Evolutionary conservation across 441 rosid species (phyloP), one percentile per base, ranked within the genome.

Genomic region (Isatis lusitanica): DNA sequence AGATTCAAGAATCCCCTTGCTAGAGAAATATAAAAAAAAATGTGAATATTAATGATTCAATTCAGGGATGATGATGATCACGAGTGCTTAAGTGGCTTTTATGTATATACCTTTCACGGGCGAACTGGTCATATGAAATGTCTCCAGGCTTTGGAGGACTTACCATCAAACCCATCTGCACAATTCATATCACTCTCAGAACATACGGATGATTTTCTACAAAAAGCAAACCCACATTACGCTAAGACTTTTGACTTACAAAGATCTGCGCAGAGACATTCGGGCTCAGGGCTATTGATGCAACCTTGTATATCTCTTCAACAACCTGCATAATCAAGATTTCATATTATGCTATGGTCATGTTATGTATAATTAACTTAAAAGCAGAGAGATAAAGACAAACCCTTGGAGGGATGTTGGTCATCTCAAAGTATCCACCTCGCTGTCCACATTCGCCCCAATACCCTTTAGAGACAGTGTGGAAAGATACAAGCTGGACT

Each of bases 371-470:
- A 60, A 26, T 30, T 52, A 71, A 59, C 24, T 43, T 1, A 65
- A 75, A 75, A 55, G 38, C 26, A 74, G 60, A 78, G 36, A 56
- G 46, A 73, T 26, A 73, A 44, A 55, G 70, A 61, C 81, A 64
- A 80, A 92, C 99, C 96, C 77, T 61, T 38, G 98, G 87, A 74
- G 99, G 93, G 58, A 95, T 83, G 82, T 94, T 94, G 31, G 98
- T 92, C 98, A 92, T 90, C 89, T 94, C 98, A 76, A 94, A 92
- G 87, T 94, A 94, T 73, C 99, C 99, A 81, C 99, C 99, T 16
- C 99, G 86, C 84, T 92, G 99, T 76, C 99, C 99, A 47, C 99
- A 94, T 83, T 94, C 99, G 0, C 99, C 98, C 96, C 96, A 94
- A 80, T 89, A 94, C 74, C 99, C 99, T 89, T 94, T 94, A 24